A percentile compares a stretch with the other conserved stretches of the same genome.
Conservation (phyloP, 257 asterid genomes). For the Solanum sparsipilum region DNA sequence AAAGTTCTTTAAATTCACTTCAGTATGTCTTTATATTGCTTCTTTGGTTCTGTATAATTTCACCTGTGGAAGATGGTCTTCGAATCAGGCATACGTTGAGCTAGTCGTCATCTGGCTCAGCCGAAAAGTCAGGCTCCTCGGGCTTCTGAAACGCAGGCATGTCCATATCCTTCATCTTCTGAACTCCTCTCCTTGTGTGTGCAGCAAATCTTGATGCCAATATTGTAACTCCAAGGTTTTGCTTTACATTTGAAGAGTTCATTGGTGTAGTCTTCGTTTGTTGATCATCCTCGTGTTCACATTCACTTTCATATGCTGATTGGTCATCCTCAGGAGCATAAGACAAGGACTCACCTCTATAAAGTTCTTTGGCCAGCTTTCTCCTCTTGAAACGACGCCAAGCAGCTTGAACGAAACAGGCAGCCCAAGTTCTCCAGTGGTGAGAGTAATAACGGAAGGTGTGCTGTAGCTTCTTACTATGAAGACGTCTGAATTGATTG, state of each 20-base stretch:
- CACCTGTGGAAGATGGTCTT: neutral
- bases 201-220: slow-evolving; percentile 74
- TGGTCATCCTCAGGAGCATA: slow-evolving; percentile 9
- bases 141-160: slow-evolving; percentile 59
- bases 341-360: slow-evolving; percentile 39
- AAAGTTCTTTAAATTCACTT: neutral
- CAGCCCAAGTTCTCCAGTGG: slow-evolving; percentile 88
- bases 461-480: slow-evolving; percentile 75
- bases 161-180: slow-evolving; percentile 44
- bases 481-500: slow-evolving; percentile 73
- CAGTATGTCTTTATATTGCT: neutral
- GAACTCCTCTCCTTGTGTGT: slow-evolving; percentile 62
- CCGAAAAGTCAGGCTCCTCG: slow-evolving; percentile 71
- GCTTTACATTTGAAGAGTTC: slow-evolving; percentile 22
- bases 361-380: slow-evolving; percentile 26
- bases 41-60: neutral
- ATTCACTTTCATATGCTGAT: slow-evolving; percentile 3
- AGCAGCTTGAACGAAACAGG: slow-evolving; percentile 70
- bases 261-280: neutral
- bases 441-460: slow-evolving; percentile 69
- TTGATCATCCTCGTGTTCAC: slow-evolving; percentile 13
- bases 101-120: slow-evolving; percentile 58
- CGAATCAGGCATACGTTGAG: neutral
- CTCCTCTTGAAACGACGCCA: slow-evolving; percentile 59
- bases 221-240: slow-evolving; percentile 48